These are phyloP conservation scores for Ustilaginoidea virens DNA, from an alignment of 2,329 filamentous ascomycete species.

Conservation along the genomic window DNA sequence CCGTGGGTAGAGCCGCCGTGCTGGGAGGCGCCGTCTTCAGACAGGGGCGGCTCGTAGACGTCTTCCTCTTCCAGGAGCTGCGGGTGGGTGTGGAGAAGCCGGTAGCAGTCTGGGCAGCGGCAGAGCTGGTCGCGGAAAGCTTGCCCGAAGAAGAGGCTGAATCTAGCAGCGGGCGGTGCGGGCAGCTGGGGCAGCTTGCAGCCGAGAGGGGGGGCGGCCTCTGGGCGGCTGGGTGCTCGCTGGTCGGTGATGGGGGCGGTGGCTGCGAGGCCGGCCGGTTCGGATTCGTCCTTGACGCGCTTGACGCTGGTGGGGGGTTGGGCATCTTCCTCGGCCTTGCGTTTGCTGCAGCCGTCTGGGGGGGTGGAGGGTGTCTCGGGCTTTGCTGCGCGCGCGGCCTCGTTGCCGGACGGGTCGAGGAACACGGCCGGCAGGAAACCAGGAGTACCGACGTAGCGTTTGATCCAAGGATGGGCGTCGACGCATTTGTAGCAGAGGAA, in stretches of 20 bases:
- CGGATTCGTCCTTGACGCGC: conserved; percentile 32
- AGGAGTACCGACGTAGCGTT: conserved; percentile 62
- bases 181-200: conserved; percentile 52
- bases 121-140: conserved; percentile 73
- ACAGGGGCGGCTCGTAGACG: conserved; percentile 81
- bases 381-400: conserved; percentile 1
- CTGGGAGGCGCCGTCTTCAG: conserved; percentile 40
- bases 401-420: conserved; percentile 11
- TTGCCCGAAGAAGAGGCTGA: conserved; percentile 72
- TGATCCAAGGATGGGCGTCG: conserved; percentile 80
- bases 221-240: not conserved
- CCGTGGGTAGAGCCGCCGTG: conserved; percentile 45
- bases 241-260: not conserved
- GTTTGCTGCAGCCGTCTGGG: conserved; percentile 47
- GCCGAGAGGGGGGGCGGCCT: conserved; percentile 7
- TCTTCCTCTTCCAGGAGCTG: conserved; percentile 92
- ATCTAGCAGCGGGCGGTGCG: conserved; percentile 34
- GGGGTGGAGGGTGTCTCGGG: conserved; percentile 1
- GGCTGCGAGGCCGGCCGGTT: conserved; percentile 1
- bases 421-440: conserved; percentile 70
- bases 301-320: conserved; percentile 26
- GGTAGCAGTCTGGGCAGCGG: conserved; percentile 69
- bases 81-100: conserved; percentile 50
- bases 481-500: conserved; percentile 93
- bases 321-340: conserved; percentile 44